Base-by-base conservation (phyloP, 768 basidiomycete species). In the Panus rudis region DNA sequence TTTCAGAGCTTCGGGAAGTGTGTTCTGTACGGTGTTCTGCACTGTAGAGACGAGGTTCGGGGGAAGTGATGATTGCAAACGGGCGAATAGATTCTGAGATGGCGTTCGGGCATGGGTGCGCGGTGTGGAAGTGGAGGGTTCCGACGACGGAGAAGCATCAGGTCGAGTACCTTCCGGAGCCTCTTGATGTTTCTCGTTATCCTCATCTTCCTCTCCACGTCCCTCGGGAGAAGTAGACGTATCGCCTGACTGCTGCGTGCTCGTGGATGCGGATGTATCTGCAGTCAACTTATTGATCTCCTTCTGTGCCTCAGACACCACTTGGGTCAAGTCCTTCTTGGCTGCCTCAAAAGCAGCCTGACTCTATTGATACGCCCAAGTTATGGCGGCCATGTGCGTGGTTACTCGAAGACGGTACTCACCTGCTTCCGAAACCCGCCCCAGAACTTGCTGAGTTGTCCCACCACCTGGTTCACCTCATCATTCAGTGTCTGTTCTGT, bases 361-460 rank as follows among this genome's bases (percentile, higher is more conserved):
- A 55, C 86, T 81, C 87, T 90, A 46, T 25, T 23, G 20, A 23
- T 19, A 20, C 37, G 19, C 4, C 26, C 27, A 22, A 38, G n/a
- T 6, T 19, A 20, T 33, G 14, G 37, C 12, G 31, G 5, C n/a
- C 14, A 32, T 24, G 26, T 28, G 26, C 12, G 16, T 17, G 7
- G 3, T 17, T 12, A n/a, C 20, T 12, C 21, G 33, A 10, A 20
- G 16, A 23, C 27, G 20, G 4, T 38, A 55, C 78, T 50, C 52
- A 80, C 91, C 80, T 92, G 91, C 61, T 84, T 87, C 69, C 81
- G 78, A 57, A 93, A 85, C 23, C 89, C 86, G 34, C 90, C 90
- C 92, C 92, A 96, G 58, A 92, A 82, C 40, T 83, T 72, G 22
- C 82, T 80, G 11, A 94, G 68, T 55, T 89, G 84, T n/a, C 87